These are phyloP conservation scores for Murraya koenigii DNA, from an alignment of 345 rosid species.

Conservation along the genomic window DNA sequence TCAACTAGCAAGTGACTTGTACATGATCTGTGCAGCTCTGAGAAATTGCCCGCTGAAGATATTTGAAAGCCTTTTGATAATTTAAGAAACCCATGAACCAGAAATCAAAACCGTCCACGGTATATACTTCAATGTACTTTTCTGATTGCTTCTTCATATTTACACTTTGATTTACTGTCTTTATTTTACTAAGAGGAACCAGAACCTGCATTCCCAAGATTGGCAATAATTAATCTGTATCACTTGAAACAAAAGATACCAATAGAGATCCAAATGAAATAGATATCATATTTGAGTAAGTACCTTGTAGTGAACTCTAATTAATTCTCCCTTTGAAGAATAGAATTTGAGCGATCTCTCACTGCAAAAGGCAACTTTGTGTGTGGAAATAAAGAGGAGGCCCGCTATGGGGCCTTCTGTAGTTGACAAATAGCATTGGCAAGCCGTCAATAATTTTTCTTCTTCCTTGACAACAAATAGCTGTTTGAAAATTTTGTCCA, in stretches of 20 bases:
- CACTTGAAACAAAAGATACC: too few relatives aligned
- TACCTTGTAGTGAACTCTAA: slow-evolving; percentile 43
- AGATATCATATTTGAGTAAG: background rate
- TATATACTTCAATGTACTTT: slow-evolving; percentile 65
- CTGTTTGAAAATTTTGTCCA: slow-evolving; percentile 40
- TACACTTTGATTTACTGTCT: slow-evolving; percentile 46
- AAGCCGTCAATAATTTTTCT: slow-evolving; percentile 43
- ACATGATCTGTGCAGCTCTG: background rate
- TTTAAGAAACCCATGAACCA: slow-evolving; percentile 92
- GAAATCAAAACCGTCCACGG: slow-evolving; percentile 72
- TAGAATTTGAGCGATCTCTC: slow-evolving; percentile 42
- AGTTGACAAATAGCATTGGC: slow-evolving; percentile 49
- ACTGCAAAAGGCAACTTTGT: slow-evolving; percentile 45
- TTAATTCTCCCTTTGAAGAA: slow-evolving; percentile 30
- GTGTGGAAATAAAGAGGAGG: slow-evolving; percentile 45
- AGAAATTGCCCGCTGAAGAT: slow-evolving; percentile 51
- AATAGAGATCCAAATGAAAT: background rate
- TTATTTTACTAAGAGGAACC: slow-evolving; percentile 59
- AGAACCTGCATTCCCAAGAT: slow-evolving; percentile 31
- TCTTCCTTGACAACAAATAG: slow-evolving; percentile 34
- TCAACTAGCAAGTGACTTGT: background rate
- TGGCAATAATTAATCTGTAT: too few relatives aligned
- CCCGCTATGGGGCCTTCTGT: slow-evolving; percentile 51
- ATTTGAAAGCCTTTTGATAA: slow-evolving; percentile 60
- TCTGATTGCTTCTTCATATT: slow-evolving; percentile 64